Conservation (phyloP, 2,329 filamentous ascomycete genomes). For the Zopfia rhizophila region DNA sequence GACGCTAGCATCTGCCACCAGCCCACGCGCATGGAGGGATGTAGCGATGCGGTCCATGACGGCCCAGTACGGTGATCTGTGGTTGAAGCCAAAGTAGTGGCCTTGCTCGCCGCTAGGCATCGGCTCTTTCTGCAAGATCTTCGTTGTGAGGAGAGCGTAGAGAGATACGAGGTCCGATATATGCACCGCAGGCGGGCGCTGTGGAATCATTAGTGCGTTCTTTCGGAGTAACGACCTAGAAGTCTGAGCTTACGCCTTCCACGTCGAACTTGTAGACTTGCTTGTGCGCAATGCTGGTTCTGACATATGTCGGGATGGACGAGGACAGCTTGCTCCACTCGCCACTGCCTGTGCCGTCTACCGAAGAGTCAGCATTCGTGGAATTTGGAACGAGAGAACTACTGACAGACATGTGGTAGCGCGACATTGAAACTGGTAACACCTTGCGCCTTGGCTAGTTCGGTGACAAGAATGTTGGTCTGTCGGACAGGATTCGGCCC, state of each 20-base stretch:
- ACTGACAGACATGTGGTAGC: slow-evolving; percentile 21
- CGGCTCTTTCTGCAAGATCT: slow-evolving; percentile 11
- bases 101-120: slow-evolving; percentile 17
- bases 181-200: slow-evolving; percentile 16
- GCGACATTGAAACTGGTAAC: slow-evolving; percentile 23
- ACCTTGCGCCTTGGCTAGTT: slow-evolving; percentile 19
- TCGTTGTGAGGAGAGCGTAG: slow-evolving; percentile 12
- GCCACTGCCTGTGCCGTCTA: slow-evolving; percentile 25
- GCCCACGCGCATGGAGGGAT: slow-evolving; percentile 16
- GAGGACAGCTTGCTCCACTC: slow-evolving; percentile 24
- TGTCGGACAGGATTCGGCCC: slow-evolving; percentile 16
- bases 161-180: slow-evolving; percentile 19
- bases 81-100: slow-evolving; percentile 20
- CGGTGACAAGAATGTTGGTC: slow-evolving; percentile 16
- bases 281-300: slow-evolving; percentile 40
- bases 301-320: slow-evolving; percentile 18
- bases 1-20: slow-evolving; percentile 10
- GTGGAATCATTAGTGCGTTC: slow-evolving; percentile 1
- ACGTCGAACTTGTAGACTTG: slow-evolving; percentile 47
- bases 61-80: slow-evolving; percentile 13
- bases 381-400: not conserved
- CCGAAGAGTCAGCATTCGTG: not conserved
- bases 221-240: slow-evolving; percentile 4
- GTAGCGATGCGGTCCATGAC: slow-evolving; percentile 15
- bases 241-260: slow-evolving; percentile 39